Conservation (phyloP, 768 basidiomycete species). For the Rhodotorula babjevae region DNA sequence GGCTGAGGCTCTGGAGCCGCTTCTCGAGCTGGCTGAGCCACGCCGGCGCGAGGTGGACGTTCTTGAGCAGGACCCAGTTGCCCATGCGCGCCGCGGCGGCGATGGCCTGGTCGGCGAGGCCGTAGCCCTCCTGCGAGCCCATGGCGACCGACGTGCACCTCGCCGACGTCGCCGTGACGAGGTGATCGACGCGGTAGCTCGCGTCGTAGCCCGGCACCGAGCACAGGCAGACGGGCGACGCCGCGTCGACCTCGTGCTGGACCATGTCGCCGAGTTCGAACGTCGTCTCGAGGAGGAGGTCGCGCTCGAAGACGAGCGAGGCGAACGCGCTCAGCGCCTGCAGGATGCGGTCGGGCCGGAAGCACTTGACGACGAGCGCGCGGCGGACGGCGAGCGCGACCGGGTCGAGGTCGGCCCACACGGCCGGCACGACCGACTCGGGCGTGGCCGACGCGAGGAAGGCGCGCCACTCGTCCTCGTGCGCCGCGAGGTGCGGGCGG, state of each 20-base stretch:
- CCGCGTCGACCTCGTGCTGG: slow-evolving; percentile 67
- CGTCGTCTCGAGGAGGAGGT: slow-evolving; percentile 66
- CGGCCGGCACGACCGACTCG: slow-evolving; percentile 64
- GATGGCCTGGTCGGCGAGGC: slow-evolving; percentile 92
- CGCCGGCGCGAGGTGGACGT: slow-evolving; percentile 78
- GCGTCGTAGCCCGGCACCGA: slow-evolving; percentile 97
- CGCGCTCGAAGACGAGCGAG: slow-evolving; percentile 67
- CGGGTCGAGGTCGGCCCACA: slow-evolving; percentile 64
- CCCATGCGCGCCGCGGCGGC: slow-evolving; percentile 86
- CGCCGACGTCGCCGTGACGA: slow-evolving; percentile 64
- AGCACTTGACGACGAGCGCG: slow-evolving; percentile 76
- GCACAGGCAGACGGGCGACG: slow-evolving; percentile 79
- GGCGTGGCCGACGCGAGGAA: slow-evolving; percentile 67
- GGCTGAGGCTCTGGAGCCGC: slow-evolving; percentile 83
- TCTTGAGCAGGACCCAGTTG: slow-evolving; percentile 94
- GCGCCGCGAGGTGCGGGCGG: slow-evolving; percentile 56
- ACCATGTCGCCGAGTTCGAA: slow-evolving; percentile 77
- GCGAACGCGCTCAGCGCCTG: slow-evolving; percentile 76
- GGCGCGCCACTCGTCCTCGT: slow-evolving; percentile 63
- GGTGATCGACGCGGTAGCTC: slow-evolving; percentile 88
- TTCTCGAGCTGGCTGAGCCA: slow-evolving; percentile 97
- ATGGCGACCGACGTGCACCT: slow-evolving; percentile 88
- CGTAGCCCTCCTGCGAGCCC: slow-evolving; percentile 98
- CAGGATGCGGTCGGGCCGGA: slow-evolving; percentile 85
- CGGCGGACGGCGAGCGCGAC: slow-evolving; percentile 57